Evolutionary conservation across 352 stramenopile genomes (phyloP).

Genomic region (Pythium sp.): DNA sequence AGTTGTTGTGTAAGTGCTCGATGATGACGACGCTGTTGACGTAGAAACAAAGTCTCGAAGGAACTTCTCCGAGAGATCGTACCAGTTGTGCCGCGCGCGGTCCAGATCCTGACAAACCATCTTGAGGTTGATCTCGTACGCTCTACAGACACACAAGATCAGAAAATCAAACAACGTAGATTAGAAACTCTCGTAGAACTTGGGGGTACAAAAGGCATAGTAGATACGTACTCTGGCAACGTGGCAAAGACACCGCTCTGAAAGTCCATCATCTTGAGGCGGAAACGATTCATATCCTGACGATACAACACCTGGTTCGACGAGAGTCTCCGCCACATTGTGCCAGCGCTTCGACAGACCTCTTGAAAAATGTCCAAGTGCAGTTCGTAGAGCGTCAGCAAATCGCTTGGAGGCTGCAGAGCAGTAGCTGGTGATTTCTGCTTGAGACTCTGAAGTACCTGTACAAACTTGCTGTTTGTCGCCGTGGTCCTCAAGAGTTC

Average conservation of each 20-base stretch:
- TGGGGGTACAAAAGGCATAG: not conserved
- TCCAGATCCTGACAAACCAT: slow-evolving; percentile 53
- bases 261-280: slow-evolving; percentile 58
- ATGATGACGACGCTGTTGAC: not conserved
- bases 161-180: not conserved
- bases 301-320: slow-evolving; percentile 15
- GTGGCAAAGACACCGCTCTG: slow-evolving; percentile 60
- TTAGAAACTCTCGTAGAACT: not conserved
- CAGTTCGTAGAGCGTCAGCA: slow-evolving; percentile 46
- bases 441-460: slow-evolving; percentile 20
- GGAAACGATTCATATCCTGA: slow-evolving; percentile 33
- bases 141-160: slow-evolving; percentile 25
- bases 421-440: slow-evolving; percentile 4
- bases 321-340: slow-evolving; percentile 35
- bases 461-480: slow-evolving; percentile 36
- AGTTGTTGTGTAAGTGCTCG: slow-evolving; percentile 1
- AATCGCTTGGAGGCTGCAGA: slow-evolving; percentile 13
- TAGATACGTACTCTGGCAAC: slow-evolving; percentile 57
- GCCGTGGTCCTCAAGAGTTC: slow-evolving; percentile 43
- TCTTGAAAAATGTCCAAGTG: slow-evolving; percentile 67
- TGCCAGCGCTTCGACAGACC: slow-evolving; percentile 48
- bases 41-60: slow-evolving; percentile 29
- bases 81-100: slow-evolving; percentile 45
- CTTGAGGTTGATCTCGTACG: slow-evolving; percentile 72
- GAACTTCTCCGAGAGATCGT: slow-evolving; percentile 51